These are phyloP conservation scores for Calamus simplicifolius DNA, from an alignment of 176 grass and related monocot species.

Conservation along the genomic window DNA sequence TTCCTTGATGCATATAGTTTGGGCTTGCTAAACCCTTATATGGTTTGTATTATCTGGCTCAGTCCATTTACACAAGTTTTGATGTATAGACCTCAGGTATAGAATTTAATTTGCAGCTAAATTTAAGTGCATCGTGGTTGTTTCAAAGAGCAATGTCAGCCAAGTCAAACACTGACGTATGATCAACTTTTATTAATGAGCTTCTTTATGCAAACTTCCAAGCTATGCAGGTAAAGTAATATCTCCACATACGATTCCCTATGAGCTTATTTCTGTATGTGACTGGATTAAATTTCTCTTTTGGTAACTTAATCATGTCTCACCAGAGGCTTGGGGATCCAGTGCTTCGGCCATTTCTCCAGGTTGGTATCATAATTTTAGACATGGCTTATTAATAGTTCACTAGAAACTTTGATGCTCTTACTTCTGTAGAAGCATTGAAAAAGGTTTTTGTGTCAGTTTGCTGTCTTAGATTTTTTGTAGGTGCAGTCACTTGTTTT, in stretches of 20 bases:
- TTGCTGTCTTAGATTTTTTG: not conserved
- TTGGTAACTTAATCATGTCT: conserved; percentile 23
- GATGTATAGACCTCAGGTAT: conserved; percentile 1
- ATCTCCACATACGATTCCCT: not conserved
- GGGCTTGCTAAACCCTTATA: conserved; percentile 74
- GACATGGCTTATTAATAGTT: not conserved
- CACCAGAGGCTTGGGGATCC: conserved; percentile 70
- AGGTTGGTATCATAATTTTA: conserved; percentile 30
- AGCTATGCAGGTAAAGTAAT: conserved; percentile 65
- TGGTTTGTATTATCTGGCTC: conserved; percentile 37
- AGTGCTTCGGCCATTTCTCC: conserved; percentile 80
- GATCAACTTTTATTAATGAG: conserved; percentile 76
- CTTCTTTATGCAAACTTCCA: conserved; percentile 91
- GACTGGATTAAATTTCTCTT: conserved; percentile 16
- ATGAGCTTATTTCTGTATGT: not conserved
- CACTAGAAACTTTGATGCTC: too few species aligned
- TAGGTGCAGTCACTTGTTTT: too few species aligned
- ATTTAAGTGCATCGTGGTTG: conserved; percentile 93
- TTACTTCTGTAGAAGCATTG: too few species aligned
- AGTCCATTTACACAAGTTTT: conserved; percentile 7
- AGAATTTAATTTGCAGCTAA: conserved; percentile 49
- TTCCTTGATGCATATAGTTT: conserved; percentile 61
- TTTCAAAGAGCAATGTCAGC: conserved; percentile 97
- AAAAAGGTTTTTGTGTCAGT: not conserved
- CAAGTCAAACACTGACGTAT: conserved; percentile 40